These are phyloP conservation scores for Lasiodiplodia sp. DNA, from an alignment of 2,329 filamentous ascomycete species.

Conservation along the genomic window DNA sequence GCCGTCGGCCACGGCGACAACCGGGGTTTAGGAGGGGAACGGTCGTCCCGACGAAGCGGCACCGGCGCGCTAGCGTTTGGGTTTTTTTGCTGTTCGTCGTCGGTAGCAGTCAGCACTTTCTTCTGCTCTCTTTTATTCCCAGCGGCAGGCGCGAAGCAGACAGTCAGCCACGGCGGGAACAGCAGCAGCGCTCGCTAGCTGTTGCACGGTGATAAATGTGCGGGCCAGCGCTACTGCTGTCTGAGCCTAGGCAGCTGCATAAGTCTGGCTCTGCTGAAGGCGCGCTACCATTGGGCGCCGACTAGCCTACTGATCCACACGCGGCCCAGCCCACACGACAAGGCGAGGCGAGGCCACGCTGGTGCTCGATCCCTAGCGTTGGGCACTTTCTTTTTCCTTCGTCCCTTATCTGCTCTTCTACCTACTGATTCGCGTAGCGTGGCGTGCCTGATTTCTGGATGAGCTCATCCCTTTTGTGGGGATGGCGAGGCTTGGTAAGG, in stretches of 20 bases:
- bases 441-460: not conserved
- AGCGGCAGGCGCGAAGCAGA: too few relatives aligned
- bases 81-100: not conserved
- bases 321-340: too few relatives aligned
- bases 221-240: too few relatives aligned
- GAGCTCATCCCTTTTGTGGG: conserved; percentile 10
- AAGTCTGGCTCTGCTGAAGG: not conserved
- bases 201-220: too few relatives aligned
- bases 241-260: not conserved
- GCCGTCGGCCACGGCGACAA: not conserved
- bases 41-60: conserved; percentile 13
- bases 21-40: not conserved
- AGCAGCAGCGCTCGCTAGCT: too few relatives aligned
- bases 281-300: not conserved
- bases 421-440: not conserved
- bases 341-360: too few relatives aligned
- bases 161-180: too few relatives aligned
- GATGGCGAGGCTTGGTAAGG: conserved; percentile 9
- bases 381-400: not conserved
- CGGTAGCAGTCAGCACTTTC: not conserved
- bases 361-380: not conserved
- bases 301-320: not conserved
- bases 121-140: too few relatives aligned
- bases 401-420: not conserved
- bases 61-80: not conserved